Base-by-base conservation (phyloP, 73 alveolate species). In the Uronychia setigera region DNA sequence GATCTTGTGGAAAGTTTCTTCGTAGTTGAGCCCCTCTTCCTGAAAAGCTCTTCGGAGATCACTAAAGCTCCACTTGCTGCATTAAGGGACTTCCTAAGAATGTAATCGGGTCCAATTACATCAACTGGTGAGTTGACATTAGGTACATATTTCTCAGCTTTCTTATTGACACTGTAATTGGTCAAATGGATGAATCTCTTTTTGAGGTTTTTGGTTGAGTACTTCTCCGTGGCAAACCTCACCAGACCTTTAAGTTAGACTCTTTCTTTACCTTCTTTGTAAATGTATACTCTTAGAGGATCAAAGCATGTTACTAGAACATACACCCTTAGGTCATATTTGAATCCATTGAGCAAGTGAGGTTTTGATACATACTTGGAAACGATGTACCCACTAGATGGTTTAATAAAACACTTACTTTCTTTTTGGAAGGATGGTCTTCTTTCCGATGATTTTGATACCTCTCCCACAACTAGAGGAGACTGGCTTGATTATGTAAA, bases 101-200 rank as follows among this genome's bases (percentile, higher is more conserved):
- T 46, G n/a, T 19, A 46, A 46, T 86, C 84, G 57, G 79, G 90
- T 57, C 74, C 81, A 11, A 79, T 82, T 59, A 77, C 86, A 79
- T 80, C 80, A 75, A 83, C 83, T 33, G 76, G 28, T 1, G 35
- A 59, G 32, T 35, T 35, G 59, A 59, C 35, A 88, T 92, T 92
- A 29, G 78, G 77, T 58, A 83, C 82, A 83, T 90, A 95, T 35
- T 90, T 93, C 1, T 78, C 84, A 75, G 93, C 88, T 35, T 93
- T 95, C 85, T 95, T 95, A 82, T 94, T 94, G 1, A 94, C 85
- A 27, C 94, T 77, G 92, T 86, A 94, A 80, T 94, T 94, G 1
- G 98, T 94, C 58, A 94, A 82, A 77, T 94, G 98, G 33, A 92
- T 85, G 82, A 34, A 94, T 57, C 60, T 28, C 81, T 92, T 80